Evolutionary conservation across 257 asterid genomes (phyloP).

Genomic region (Orobanche coerulescens): DNA sequence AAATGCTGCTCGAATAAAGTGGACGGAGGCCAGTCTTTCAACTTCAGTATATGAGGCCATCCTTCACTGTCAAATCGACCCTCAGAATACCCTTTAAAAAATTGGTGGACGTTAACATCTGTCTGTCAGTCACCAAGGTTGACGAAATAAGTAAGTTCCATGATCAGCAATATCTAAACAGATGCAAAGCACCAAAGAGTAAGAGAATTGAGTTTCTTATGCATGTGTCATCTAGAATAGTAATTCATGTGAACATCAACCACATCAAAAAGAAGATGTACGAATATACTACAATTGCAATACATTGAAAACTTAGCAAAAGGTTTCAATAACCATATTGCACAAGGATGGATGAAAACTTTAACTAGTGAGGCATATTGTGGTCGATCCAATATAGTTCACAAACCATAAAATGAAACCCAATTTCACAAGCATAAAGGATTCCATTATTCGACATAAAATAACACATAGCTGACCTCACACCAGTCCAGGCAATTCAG

Average conservation of each 20-base stretch:
- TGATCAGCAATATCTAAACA: not conserved
- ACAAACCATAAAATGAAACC: not conserved
- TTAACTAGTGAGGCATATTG: not conserved
- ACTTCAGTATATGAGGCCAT: constrained; percentile 40
- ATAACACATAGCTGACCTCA: constrained; percentile 36
- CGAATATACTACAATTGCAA: not conserved
- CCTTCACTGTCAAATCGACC: constrained; percentile 15
- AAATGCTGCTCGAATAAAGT: constrained; percentile 29
- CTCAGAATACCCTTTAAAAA: constrained; percentile 26
- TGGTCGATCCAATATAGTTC: not conserved
- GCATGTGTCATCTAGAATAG: not conserved
- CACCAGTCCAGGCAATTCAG: constrained; percentile 67
- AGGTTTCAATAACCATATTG: not conserved
- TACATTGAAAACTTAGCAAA: not conserved
- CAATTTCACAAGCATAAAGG: not conserved
- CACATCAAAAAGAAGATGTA: not conserved
- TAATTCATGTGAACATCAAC: not conserved
- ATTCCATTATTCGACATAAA: not conserved
- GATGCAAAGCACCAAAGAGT: not conserved
- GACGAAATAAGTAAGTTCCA: constrained; percentile 6
- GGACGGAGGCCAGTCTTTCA: constrained; percentile 49
- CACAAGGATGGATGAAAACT: not conserved
- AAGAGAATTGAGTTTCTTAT: not conserved
- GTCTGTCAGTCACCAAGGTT: constrained; percentile 18
- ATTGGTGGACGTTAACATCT: constrained; percentile 26